Evolutionary conservation across 2,329 filamentous ascomycete species (phyloP).

Genomic region (Cercospora berteroae): DNA sequence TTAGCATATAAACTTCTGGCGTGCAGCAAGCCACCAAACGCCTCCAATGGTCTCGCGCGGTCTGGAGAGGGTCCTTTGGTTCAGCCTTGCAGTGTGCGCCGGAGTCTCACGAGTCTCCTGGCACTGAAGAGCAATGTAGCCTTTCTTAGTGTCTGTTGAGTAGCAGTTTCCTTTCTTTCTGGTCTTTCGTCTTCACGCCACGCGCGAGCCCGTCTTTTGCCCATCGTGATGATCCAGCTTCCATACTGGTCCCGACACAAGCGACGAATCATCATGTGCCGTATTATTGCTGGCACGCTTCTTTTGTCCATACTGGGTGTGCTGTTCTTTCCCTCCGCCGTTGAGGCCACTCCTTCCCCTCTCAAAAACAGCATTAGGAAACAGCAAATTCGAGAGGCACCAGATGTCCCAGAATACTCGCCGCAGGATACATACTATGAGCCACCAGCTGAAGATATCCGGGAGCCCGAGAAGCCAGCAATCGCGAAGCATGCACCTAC

Average conservation of each 20-base stretch:
- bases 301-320: not conserved
- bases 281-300: not conserved
- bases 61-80: not conserved
- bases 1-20: not conserved
- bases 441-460: not conserved
- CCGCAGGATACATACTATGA: not conserved
- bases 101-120: not conserved
- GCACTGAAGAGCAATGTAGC: not conserved
- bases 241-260: constrained; percentile 4
- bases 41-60: constrained; percentile 1
- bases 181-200: not conserved
- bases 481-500: not conserved
- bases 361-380: not conserved
- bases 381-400: not conserved
- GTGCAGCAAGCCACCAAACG: constrained; percentile 1
- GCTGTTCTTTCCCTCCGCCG: not conserved
- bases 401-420: not conserved
- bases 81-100: not conserved
- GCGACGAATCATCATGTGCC: not conserved
- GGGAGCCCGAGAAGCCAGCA: not conserved
- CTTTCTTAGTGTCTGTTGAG: not conserved
- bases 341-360: not conserved
- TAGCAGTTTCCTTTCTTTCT: not conserved
- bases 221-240: not conserved
- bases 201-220: not conserved